phyloP scores from a whole-genome alignment of 2,329 filamentous ascomycete genomes.

The Fusarium sp. region DNA sequence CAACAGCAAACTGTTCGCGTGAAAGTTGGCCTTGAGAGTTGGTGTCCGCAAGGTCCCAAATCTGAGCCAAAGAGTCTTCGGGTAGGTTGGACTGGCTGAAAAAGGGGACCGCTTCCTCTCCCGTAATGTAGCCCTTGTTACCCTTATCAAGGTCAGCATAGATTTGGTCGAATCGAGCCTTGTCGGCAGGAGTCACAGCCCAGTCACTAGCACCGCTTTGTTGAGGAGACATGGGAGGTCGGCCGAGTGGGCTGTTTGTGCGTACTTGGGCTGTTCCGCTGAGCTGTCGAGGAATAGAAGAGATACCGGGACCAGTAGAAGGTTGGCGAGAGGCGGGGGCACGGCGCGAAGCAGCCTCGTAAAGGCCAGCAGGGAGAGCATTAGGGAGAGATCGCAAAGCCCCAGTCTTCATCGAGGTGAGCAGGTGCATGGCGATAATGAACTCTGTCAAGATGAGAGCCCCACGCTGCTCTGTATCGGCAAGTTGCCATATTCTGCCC shows the following conservation, averaged over 20 bases:
- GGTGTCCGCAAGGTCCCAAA: constrained; percentile 97
- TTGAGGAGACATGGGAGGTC: constrained; percentile 60
- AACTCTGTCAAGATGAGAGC: constrained; percentile 90
- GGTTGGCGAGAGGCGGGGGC: constrained; percentile 61
- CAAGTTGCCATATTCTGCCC: constrained; percentile 95
- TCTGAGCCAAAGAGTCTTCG: constrained; percentile 89
- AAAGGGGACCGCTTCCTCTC: constrained; percentile 93
- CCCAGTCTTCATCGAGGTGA: constrained; percentile 90
- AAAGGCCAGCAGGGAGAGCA: constrained; percentile 84
- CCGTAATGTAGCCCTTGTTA: constrained; percentile 85
- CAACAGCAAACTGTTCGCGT: constrained; percentile 93
- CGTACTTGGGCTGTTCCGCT: constrained; percentile 75
- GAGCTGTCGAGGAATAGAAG: constrained; percentile 84
- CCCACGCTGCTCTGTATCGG: constrained; percentile 92
- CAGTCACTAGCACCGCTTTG: constrained; percentile 69
- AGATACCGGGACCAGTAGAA: constrained; percentile 64
- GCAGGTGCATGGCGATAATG: constrained; percentile 96
- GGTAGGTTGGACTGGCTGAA: constrained; percentile 91
- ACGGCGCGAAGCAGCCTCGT: constrained; percentile 86
- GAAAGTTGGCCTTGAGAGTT: constrained; percentile 87
- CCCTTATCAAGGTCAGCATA: constrained; percentile 86
- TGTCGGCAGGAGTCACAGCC: constrained; percentile 85
- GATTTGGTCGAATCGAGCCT: constrained; percentile 86
- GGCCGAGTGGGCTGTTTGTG: constrained; percentile 68
- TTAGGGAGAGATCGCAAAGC: constrained; percentile 82